Base-by-base conservation (phyloP, 2,329 filamentous ascomycete species). In the Herpotrichia juniperi region DNA sequence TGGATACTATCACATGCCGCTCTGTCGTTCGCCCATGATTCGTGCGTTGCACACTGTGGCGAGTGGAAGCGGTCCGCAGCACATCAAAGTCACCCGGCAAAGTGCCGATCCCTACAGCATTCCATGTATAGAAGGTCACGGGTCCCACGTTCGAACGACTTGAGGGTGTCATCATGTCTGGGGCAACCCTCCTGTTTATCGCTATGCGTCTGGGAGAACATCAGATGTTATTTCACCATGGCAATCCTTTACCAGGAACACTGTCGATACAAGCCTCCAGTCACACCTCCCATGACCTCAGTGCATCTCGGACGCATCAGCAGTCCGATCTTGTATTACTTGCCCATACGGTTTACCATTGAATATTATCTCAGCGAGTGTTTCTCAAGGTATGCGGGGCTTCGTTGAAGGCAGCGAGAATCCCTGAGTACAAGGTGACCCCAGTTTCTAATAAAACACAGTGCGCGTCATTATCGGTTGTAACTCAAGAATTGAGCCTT, bases 1-100 rank as follows among this genome's bases (percentile, higher is more conserved):
- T 58, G 35, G 43, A 25, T 43, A 32, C 57, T 58, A 56, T 65
- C 68, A 71, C 66, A 69, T 67, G 68, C 60, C 57, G 62, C 40
- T 42, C 21, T 24, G 48, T 47, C 50, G 48, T 45, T 56, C 51
- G 34, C n/a, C 7, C n/a, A n/a, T 51, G 47, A 54, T 56, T 57
- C 32, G 57, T 32, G 32, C 54, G 61, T 63, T 64, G 56, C 64
- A 62, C 57, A 44, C 30, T 64, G 64, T 63, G 61, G 61, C 62
- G 48, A 63, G 52, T 53, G 54, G 57, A 53, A 50, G 60, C 65
- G 65, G 68, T 57, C 65, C 65, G 62, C 59, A 50, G 65, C 64
- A 68, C 63, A 45, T 61, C 58, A 46, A n/a, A 67, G 58, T 58
- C 58, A 56, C 53, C 52, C 51, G 52, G 45, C 28, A 46, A 26